Percentiles rank a stretch among this genome's conserved stretches.
Conservation (phyloP, 2,329 filamentous ascomycete species). For the Sporothrix globosa region DNA sequence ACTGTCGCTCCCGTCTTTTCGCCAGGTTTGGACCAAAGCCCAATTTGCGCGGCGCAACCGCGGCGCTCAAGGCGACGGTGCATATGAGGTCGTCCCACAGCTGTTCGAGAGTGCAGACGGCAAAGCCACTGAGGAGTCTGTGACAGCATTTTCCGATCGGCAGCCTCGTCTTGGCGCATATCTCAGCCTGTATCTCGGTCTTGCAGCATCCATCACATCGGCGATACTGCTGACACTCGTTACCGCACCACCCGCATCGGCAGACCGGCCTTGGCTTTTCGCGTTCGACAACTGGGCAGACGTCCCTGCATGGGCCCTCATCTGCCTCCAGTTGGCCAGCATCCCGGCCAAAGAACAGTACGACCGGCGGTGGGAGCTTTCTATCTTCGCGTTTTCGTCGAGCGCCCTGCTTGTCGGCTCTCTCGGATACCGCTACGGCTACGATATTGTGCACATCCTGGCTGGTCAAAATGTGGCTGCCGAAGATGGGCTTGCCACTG, state of each 20-base stretch:
- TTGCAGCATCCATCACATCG: conserved; percentile 39
- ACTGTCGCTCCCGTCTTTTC: conserved; percentile 37
- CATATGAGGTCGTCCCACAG: conserved; percentile 37
- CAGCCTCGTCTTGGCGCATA: conserved; percentile 39
- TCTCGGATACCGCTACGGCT: conserved; percentile 40
- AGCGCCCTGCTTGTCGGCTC: conserved; percentile 38
- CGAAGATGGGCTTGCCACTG: conserved; percentile 26
- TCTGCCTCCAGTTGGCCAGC: conserved; percentile 41
- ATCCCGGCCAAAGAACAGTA: conserved; percentile 41
- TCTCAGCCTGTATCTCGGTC: conserved; percentile 38
- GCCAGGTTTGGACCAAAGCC: conserved; percentile 32
- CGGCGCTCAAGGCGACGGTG: conserved; percentile 28
- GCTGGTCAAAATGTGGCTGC: conserved; percentile 24
- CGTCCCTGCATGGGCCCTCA: conserved; percentile 38
- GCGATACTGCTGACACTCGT: conserved; percentile 35
- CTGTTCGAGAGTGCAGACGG: conserved; percentile 43
- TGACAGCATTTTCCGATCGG: conserved; percentile 41
- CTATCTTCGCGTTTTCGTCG: conserved; percentile 39
- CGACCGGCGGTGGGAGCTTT: conserved; percentile 39
- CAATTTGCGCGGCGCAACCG: conserved; percentile 31
- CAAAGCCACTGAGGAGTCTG: conserved; percentile 43
- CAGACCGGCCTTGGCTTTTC: background rate
- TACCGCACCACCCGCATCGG: background rate
- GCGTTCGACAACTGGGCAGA: conserved; percentile 37
- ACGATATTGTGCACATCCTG: conserved; percentile 37